Base-by-base conservation (phyloP, 306 rosid genomes). In the Biancaea sappan region DNA sequence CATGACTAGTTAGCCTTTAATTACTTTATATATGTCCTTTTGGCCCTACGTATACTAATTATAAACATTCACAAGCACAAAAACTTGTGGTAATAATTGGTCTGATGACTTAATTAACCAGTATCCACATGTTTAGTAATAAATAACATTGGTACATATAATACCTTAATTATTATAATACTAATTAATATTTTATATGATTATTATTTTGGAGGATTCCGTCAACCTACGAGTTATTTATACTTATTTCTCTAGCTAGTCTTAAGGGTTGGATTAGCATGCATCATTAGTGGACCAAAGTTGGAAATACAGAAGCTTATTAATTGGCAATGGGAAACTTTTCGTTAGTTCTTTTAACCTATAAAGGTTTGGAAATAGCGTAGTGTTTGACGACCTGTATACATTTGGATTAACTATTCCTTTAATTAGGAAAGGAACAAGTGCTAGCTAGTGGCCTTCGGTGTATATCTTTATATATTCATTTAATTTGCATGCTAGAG, bases 281-380 rank as follows among this genome's bases (percentile, higher is more conserved):
- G 77, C 68, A 81, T 81, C 79, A 63, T 69, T 75, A 74, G 75
- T 78, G 83, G 81, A 74, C 86, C 83, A 56, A 54, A 52, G 79
- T 59, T 76, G 43, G 77, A 79, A 77, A 81, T 73, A 8, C 22
- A 18, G 74, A 77, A 82, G 80, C 57, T 73, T 47, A 59, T 73
- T 47, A 59, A 74, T 77, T 80, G 79, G 80, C 81, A 58, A 73
- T 62, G 21, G 38, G 18, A 64, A 56, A 63, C 77, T 60, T 71
- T 72, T 63, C 43, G 15, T 8, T 3, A 47, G 26, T 60, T 77
- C 8, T 79, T 46, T 57, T 80, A 71, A 72, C 53, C 44, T 72
- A 43, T 54, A 77, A 78, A 25, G 60, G 48, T 44, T 75, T 70
- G 25, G 22, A 26, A 40, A 22, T 29, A 70, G 31, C 44, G 22